These are phyloP conservation scores for Acmispon strigosus DNA, from an alignment of 306 rosid species.

Conservation along the genomic window DNA sequence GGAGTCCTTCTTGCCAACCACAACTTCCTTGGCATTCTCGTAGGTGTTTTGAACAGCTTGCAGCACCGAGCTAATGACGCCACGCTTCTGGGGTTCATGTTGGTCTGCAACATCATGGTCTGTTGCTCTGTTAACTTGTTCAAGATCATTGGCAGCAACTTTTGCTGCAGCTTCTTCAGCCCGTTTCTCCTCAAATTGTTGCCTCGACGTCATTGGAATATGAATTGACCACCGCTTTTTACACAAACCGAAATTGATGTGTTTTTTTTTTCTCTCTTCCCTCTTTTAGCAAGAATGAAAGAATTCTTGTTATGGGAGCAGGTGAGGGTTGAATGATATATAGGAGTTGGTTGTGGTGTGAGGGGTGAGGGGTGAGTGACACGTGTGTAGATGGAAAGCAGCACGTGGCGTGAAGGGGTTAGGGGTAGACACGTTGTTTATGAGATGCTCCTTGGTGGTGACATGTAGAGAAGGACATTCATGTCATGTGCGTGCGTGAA, in stretches of 20 bases:
- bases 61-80: slow-evolving; percentile 56
- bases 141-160: slow-evolving; percentile 43
- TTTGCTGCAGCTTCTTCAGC: slow-evolving; percentile 54
- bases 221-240: background rate
- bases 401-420: background rate
- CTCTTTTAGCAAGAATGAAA: background rate
- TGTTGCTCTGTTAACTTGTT: slow-evolving; percentile 29
- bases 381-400: background rate
- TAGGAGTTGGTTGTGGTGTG: background rate
- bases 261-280: background rate
- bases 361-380: background rate
- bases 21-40: slow-evolving; percentile 63
- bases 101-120: background rate
- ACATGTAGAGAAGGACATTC: no score
- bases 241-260: no score
- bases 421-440: background rate
- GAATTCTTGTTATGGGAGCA: background rate
- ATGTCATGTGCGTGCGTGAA: no score
- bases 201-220: slow-evolving; percentile 11
- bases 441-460: no score
- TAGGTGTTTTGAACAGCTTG: slow-evolving; percentile 42
- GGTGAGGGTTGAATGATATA: background rate
- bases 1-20: slow-evolving; percentile 48
- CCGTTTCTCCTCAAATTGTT: slow-evolving; percentile 29
- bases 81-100: slow-evolving; percentile 28